Conservation (phyloP, 352 stramenopile genomes). For the Globisporangium spiculum region DNA sequence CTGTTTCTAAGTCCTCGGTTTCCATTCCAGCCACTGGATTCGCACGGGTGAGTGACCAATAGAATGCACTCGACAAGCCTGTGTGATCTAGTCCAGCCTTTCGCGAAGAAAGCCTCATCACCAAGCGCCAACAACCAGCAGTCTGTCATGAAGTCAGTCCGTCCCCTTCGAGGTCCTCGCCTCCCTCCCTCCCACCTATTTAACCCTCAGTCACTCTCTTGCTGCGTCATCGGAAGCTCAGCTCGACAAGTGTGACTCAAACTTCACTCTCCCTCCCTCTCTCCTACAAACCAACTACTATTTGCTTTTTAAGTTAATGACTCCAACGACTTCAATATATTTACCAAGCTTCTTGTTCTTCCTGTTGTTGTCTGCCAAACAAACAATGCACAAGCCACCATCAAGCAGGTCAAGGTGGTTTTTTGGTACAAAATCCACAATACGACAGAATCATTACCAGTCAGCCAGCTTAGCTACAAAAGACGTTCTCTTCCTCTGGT, state of each 20-base stretch:
- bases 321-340: conserved; percentile 1
- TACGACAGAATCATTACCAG: neutral
- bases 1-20: conserved; percentile 41
- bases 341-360: neutral
- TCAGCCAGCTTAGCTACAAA: neutral
- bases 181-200: conserved; percentile 5
- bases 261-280: neutral
- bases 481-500: too few species aligned
- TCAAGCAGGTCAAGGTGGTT: too few species aligned
- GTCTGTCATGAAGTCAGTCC: neutral
- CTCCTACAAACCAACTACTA: neutral
- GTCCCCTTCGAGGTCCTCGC: neutral
- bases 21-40: neutral
- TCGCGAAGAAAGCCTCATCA: neutral
- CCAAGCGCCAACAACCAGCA: neutral
- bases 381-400: neutral
- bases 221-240: conserved; percentile 26
- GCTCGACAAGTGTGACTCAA: conserved; percentile 11
- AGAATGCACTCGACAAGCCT: conserved; percentile 8
- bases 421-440: neutral
- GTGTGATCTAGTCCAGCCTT: neutral
- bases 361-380: neutral
- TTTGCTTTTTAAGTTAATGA: conserved; percentile 5
- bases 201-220: conserved; percentile 13
- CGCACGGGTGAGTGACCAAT: conserved; percentile 11